These are phyloP conservation scores for Cryptosporidium baileyi DNA, from an alignment of 169 alveolate species.

Conservation along the genomic window DNA sequence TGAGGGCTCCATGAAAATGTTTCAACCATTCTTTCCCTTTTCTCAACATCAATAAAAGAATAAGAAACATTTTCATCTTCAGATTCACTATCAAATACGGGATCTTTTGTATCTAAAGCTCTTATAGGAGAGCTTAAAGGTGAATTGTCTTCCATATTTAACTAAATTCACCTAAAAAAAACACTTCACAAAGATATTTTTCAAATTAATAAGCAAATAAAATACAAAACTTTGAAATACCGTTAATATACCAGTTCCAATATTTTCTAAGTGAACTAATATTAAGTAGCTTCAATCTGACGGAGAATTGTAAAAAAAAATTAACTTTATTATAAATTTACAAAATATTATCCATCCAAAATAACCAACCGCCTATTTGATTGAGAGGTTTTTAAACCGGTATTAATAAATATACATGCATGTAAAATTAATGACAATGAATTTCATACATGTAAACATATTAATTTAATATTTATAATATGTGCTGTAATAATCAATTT, in stretches of 20 bases:
- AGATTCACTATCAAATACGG: constrained; percentile 66
- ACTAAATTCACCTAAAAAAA: not conserved
- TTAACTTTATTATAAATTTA: no score
- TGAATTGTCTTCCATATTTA: constrained; percentile 33
- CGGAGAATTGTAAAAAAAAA: no score
- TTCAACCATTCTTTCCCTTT: constrained; percentile 64
- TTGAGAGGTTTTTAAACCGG: not conserved
- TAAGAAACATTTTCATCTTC: constrained; percentile 66
- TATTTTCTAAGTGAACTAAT: no score
- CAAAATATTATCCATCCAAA: no score
- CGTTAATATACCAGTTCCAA: no score
- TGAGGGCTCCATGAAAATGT: constrained; percentile 70
- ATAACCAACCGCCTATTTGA: constrained; percentile 24
- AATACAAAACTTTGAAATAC: no score
- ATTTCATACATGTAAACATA: not conserved
- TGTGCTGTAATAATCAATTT: not conserved
- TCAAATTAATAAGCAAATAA: no score
- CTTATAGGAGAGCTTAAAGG: constrained; percentile 23
- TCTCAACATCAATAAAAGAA: constrained; percentile 65
- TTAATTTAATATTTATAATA: not conserved
- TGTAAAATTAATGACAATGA: constrained; percentile 4
- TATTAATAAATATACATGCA: constrained; percentile 19
- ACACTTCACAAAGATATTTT: no score
- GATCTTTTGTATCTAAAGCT: constrained; percentile 54
- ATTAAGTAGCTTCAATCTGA: no score